Percentiles rank a stretch among this genome's conserved stretches.
Evolutionary conservation across 2,329 filamentous ascomycete genomes (phyloP).

Genomic region (Bipolaris gigantea): DNA sequence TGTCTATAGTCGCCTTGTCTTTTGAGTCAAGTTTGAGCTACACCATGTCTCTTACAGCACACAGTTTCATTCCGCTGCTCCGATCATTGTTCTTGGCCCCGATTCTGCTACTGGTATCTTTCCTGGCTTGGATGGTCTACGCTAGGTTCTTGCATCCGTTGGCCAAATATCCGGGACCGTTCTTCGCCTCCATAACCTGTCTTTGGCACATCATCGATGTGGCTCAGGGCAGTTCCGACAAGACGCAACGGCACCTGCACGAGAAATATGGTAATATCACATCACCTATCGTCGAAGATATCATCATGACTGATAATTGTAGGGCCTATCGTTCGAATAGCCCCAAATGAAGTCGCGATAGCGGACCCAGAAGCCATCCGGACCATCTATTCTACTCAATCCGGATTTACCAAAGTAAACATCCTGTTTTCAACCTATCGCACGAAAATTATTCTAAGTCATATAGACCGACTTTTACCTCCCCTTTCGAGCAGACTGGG

Average conservation of each 20-base stretch:
- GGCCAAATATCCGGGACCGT: constrained; percentile 5
- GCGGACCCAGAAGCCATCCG: constrained; percentile 8
- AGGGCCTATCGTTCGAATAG: constrained; percentile 9
- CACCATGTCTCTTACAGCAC: background rate
- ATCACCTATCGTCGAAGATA: background rate
- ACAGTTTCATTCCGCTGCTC: background rate
- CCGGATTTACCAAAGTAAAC: background rate
- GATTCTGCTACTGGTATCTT: background rate
- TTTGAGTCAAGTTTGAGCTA: background rate
- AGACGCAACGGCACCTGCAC: constrained; percentile 1
- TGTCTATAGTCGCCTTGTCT: background rate
- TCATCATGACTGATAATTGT: background rate
- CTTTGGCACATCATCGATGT: constrained; percentile 4
- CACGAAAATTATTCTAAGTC: background rate
- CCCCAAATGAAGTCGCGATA: constrained; percentile 9
- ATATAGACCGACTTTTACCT: constrained; percentile 9
- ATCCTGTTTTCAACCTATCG: rapidly evolving
- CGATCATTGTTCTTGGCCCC: background rate
- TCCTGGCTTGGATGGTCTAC: background rate
- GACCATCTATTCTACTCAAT: constrained; percentile 1
- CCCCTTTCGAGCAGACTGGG: constrained; percentile 1
- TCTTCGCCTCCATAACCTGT: constrained; percentile 5
- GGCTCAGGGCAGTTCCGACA: background rate
- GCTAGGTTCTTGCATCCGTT: constrained; percentile 2
- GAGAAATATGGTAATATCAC: background rate